A percentile compares a stretch with the other conserved stretches of the same genome.
These are phyloP conservation scores for Panellus pusillus DNA, from an alignment of 768 basidiomycete species.

Conservation along the genomic window DNA sequence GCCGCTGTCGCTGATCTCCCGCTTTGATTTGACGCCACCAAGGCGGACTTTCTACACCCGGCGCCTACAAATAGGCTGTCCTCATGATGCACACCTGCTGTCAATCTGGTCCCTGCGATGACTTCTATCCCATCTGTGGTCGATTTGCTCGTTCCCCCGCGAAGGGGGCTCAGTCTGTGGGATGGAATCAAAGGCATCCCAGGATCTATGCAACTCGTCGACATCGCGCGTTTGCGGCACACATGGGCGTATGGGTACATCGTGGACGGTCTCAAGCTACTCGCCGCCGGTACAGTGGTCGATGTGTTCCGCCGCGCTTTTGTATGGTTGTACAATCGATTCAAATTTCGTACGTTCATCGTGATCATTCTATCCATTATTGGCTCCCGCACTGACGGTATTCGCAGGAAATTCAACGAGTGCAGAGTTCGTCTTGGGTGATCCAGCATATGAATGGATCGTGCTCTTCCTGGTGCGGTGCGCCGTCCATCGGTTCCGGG, in stretches of 20 bases:
- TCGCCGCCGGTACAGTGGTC: conserved; percentile 19
- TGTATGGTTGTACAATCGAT: conserved; percentile 16
- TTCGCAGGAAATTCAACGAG: conserved; percentile 43
- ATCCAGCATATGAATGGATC: conserved; percentile 52
- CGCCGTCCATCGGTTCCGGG: not conserved
- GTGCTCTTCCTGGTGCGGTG: conserved; percentile 40
- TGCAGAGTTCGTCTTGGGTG: conserved; percentile 45
- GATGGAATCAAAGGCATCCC: conserved; percentile 20
- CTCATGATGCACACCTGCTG: not conserved
- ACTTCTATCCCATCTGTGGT: not conserved
- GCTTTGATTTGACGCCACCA: no score
- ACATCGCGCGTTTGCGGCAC: conserved; percentile 9
- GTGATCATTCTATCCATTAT: not conserved
- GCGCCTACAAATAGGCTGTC: not conserved
- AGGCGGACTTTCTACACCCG: no score
- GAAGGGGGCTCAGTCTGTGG: conserved; percentile 11
- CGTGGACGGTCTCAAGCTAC: conserved; percentile 10
- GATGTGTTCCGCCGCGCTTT: conserved; percentile 13
- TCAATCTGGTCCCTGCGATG: not conserved
- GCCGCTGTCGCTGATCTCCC: no score
- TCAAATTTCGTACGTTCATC: conserved; percentile 16
- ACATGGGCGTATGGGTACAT: conserved; percentile 16
- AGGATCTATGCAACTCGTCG: conserved; percentile 20
- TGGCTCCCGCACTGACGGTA: not conserved
- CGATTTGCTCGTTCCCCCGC: conserved; percentile 12